phyloP scores from a whole-genome alignment of 257 asterid species.

The Solanum chilense region DNA sequence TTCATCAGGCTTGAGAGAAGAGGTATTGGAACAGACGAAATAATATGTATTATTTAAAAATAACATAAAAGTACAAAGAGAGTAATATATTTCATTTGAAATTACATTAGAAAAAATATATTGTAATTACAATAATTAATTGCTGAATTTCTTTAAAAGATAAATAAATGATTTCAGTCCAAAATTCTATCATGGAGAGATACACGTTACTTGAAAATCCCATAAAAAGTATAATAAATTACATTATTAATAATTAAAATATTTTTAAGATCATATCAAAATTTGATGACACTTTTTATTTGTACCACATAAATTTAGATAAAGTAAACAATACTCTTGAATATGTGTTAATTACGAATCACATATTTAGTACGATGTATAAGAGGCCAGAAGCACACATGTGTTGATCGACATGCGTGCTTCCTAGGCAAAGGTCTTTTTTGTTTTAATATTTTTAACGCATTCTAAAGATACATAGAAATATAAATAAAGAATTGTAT shows the following conservation, averaged over 20 bases:
- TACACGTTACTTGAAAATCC: not conserved
- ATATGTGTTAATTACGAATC: not conserved
- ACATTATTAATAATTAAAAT: not conserved
- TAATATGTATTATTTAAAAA: too few species aligned
- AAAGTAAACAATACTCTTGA: too few species aligned
- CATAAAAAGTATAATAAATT: not conserved
- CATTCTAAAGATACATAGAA: not conserved
- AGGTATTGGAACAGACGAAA: too few species aligned
- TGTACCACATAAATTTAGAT: not conserved
- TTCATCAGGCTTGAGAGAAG: too few species aligned
- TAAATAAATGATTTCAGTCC: not conserved
- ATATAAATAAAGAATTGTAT: too few species aligned
- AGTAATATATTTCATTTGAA: too few species aligned
- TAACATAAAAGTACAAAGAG: too few species aligned
- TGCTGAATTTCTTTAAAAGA: not conserved
- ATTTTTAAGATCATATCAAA: too few species aligned
- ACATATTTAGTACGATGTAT: not conserved
- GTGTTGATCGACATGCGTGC: too few species aligned
- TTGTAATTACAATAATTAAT: not conserved
- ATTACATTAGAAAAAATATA: too few species aligned
- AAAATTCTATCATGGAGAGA: not conserved
- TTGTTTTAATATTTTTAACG: not conserved
- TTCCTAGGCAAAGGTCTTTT: too few species aligned
- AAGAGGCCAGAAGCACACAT: too few species aligned
- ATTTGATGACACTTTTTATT: not conserved